phyloP scores from a whole-genome alignment of 2,329 filamentous ascomycete species.

The Dryadomyces sulphureus region DNA sequence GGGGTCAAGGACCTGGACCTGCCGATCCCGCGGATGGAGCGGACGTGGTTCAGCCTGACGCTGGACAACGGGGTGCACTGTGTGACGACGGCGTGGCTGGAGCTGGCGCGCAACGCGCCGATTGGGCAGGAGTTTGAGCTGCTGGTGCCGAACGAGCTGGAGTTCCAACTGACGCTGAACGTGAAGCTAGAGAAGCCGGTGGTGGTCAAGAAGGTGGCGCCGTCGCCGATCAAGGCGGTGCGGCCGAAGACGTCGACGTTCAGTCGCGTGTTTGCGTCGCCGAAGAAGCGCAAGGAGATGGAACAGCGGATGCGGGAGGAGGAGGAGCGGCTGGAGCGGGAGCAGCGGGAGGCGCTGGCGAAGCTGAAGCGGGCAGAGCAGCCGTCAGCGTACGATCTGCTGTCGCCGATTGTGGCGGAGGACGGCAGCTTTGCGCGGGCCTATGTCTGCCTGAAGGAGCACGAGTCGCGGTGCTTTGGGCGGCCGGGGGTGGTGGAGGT shows the following conservation, averaged over 20 bases:
- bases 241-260: slow-evolving; percentile 76
- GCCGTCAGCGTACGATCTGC: slow-evolving; percentile 69
- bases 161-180: slow-evolving; percentile 94
- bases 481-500: slow-evolving; percentile 79
- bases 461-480: slow-evolving; percentile 77
- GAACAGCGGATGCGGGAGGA: slow-evolving; percentile 75
- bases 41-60: slow-evolving; percentile 87
- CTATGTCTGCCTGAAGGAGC: slow-evolving; percentile 87
- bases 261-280: slow-evolving; percentile 82
- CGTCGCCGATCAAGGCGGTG: slow-evolving; percentile 45
- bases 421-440: slow-evolving; percentile 91
- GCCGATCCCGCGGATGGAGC: slow-evolving; percentile 77
- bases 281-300: slow-evolving; percentile 91
- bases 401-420: slow-evolving; percentile 73
- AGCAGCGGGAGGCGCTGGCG: slow-evolving; percentile 48
- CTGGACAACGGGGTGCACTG: slow-evolving; percentile 98
- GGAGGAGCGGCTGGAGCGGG: slow-evolving; percentile 54
- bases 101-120: slow-evolving; percentile 78
- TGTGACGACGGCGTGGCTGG: slow-evolving; percentile 90
- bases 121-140: slow-evolving; percentile 98
- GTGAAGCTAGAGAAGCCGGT: slow-evolving; percentile 82
- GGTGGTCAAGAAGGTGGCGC: slow-evolving; percentile 25
- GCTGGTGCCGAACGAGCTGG: slow-evolving; percentile 91
- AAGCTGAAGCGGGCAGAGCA: slow-evolving; percentile 41
- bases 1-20: slow-evolving; percentile 92